Evolutionary conservation across 768 basidiomycete genomes (phyloP).

Genomic region (Brasilioporus rufonigricans): DNA sequence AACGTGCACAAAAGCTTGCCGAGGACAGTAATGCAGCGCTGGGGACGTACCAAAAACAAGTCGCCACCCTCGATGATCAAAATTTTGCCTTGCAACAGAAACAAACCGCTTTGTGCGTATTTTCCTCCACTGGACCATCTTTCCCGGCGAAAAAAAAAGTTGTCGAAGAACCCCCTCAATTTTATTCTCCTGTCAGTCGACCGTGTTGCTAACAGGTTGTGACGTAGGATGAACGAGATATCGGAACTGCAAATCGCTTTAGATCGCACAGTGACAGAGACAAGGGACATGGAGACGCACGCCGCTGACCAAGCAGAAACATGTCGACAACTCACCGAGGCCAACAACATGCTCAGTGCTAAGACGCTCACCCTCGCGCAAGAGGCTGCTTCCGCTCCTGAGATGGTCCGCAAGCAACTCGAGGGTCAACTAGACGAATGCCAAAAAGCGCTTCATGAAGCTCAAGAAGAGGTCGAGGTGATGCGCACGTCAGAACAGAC

Average conservation of each 20-base stretch:
- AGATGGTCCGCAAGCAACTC: slow-evolving; percentile 58
- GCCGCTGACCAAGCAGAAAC: slow-evolving; percentile 75
- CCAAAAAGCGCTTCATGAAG: slow-evolving; percentile 58
- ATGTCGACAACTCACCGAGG: slow-evolving; percentile 68
- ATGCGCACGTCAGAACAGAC: slow-evolving; percentile 72
- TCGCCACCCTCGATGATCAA: slow-evolving; percentile 74
- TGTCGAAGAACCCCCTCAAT: too few species aligned
- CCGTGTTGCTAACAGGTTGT: not conserved
- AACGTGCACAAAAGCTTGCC: slow-evolving; percentile 86
- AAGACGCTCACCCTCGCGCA: slow-evolving; percentile 53
- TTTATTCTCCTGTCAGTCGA: not conserved
- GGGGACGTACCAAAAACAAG: slow-evolving; percentile 90
- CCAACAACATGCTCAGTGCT: slow-evolving; percentile 75
- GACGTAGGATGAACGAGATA: slow-evolving; percentile 62
- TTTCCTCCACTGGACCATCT: slow-evolving; percentile 6
- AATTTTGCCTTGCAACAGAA: slow-evolving; percentile 51
- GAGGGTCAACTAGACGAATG: slow-evolving; percentile 62
- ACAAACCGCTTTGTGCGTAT: slow-evolving; percentile 57
- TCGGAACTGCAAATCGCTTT: slow-evolving; percentile 57
- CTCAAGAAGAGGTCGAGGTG: slow-evolving; percentile 65
- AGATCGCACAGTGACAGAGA: slow-evolving; percentile 59
- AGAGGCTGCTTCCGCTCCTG: slow-evolving; percentile 35
- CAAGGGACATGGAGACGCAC: slow-evolving; percentile 63
- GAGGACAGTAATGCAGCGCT: slow-evolving; percentile 76
- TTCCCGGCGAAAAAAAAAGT: not conserved